Conservation (phyloP, 768 basidiomycete species). For the Boletus sensibilis region DNA sequence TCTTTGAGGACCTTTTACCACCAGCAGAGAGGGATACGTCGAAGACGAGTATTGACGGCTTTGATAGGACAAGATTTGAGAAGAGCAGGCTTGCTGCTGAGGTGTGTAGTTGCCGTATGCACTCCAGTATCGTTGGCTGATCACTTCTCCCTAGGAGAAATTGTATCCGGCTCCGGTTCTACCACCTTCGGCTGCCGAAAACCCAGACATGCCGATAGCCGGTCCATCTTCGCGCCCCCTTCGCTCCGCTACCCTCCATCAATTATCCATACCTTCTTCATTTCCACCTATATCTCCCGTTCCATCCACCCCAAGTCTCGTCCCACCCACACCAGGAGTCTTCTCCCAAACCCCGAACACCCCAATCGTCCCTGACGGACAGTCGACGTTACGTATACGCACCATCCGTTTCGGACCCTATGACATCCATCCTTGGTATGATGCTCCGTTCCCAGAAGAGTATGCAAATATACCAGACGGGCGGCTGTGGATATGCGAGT, state of each 20-base stretch:
- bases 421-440: conserved; percentile 98
- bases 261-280: conserved; percentile 31
- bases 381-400: conserved; percentile 63
- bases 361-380: conserved; percentile 21
- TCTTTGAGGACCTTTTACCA: conserved; percentile 83
- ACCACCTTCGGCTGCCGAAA: conserved; percentile 32
- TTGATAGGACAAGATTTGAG: conserved; percentile 74
- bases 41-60: conserved; percentile 58
- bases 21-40: conserved; percentile 68
- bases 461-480: conserved; percentile 92
- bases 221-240: conserved; percentile 62
- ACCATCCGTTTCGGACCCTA: conserved; percentile 86
- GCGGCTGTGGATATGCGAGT: conserved; percentile 94
- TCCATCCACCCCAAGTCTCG: conserved; percentile 36
- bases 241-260: conserved; percentile 53
- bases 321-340: conserved; percentile 35
- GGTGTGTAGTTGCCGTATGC: conserved; percentile 41
- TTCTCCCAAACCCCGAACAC: conserved; percentile 34
- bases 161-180: conserved; percentile 44
- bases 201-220: conserved; percentile 40
- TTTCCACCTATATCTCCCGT: conserved; percentile 35
- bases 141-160: conserved; percentile 41
- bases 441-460: conserved; percentile 98
- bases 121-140: neutral
- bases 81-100: conserved; percentile 70